phyloP scores from a whole-genome alignment of 1,284 basidiomycete genomes.

The Trametes sp. region DNA sequence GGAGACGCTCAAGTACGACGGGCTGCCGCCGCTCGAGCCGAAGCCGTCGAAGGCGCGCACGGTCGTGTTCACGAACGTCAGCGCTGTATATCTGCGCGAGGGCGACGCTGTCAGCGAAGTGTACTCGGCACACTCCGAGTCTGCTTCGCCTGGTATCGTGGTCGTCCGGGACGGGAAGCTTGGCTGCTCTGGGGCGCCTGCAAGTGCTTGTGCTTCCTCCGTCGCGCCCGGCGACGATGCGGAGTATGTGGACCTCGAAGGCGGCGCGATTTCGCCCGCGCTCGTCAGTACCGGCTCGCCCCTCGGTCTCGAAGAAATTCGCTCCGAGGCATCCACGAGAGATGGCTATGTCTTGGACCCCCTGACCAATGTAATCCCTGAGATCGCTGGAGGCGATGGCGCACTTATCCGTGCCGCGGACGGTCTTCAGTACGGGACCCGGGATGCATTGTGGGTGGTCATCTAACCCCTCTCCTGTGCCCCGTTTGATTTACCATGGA shows the following conservation, averaged over 20 bases:
- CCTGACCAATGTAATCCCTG: constrained; percentile 39
- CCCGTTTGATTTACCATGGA: not conserved
- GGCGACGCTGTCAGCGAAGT: constrained; percentile 31
- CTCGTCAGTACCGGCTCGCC: constrained; percentile 66
- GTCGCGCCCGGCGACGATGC: constrained; percentile 45
- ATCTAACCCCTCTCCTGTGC: not conserved
- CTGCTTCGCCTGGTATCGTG: constrained; percentile 32
- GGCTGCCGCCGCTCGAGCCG: constrained; percentile 66
- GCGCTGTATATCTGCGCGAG: constrained; percentile 48
- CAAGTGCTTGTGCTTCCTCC: constrained; percentile 27
- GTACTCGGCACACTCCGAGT: constrained; percentile 21
- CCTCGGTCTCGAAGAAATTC: constrained; percentile 68
- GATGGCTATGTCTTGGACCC: constrained; percentile 61
- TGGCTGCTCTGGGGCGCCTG: constrained; percentile 26
- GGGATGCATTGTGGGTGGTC: constrained; percentile 53
- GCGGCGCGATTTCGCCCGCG: constrained; percentile 56
- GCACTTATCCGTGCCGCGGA: constrained; percentile 56
- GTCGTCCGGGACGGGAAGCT: constrained; percentile 46
- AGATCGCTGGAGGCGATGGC: constrained; percentile 43
- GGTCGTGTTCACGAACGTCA: constrained; percentile 68
- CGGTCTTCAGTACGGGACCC: constrained; percentile 58
- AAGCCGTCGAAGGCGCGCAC: constrained; percentile 45
- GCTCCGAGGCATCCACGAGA: constrained; percentile 66
- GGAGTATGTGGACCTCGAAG: constrained; percentile 47
- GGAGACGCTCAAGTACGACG: constrained; percentile 66